Evolutionary conservation across 768 basidiomycete genomes (phyloP), one percentile per base, ranked within the genome.

Genomic region (Boletus huronensis): DNA sequence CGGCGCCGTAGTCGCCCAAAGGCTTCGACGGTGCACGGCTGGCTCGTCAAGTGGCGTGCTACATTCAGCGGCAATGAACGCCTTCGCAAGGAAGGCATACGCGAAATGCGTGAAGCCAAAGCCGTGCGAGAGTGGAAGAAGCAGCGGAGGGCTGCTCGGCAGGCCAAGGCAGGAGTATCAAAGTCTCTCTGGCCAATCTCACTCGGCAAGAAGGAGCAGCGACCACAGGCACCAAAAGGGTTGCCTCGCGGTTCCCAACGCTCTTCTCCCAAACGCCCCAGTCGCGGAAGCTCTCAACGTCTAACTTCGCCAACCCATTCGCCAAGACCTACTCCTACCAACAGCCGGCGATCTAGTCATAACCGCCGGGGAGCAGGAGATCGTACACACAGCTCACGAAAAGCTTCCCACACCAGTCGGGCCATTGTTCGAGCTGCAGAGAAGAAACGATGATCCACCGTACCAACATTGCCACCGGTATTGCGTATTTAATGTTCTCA

Each of bases 41-140:
- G 87, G 86, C 74, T 89, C 55, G 82, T 83, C n/a, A 90, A 89
- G 70, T 80, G 84, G 80, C 79, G 87, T 56, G 88, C 87, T 25
- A 88, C 87, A 13, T 74, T 89, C 31, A 64, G 77, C 31, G 86
- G 85, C 34, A 76, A 87, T 63, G 86, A 88, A 64, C 63, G 58
- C 19, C 70, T 85, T 44, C 77, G 87, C 57, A 79, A 72, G 69
- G 81, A 82, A 75, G 88, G 88, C 43, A 88, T 88, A 67, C 75
- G 75, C 48, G 88, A 90, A 70, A 89, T 89, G 83, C 74, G 73
- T 47, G 78, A 78, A 28, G 87, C 87, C 19, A 70, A 68, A 58
- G 66, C 65, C 49, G 63, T 57, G 40, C 64, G 63, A 58, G 68
- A 71, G 52, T 54, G 34, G 56, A 67, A 75, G 58, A 65, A 61